These are phyloP conservation scores for Paramecium sonneborni DNA, from an alignment of 73 alveolate species.

Conservation along the genomic window DNA sequence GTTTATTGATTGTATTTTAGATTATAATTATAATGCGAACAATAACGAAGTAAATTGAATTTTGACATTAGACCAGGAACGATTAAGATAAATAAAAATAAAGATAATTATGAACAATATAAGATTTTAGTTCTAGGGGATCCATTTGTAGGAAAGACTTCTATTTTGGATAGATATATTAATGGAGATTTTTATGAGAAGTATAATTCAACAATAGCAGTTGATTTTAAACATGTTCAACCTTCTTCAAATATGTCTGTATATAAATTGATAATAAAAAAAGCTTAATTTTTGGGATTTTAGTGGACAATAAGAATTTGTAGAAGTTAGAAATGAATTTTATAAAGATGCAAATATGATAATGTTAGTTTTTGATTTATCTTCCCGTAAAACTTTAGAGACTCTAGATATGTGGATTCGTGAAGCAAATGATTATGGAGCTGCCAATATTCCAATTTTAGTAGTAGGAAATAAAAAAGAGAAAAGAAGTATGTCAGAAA, in stretches of 20 bases:
- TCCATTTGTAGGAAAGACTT: conserved; percentile 50
- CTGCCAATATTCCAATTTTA: neutral
- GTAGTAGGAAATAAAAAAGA: conserved; percentile 42
- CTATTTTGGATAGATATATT: conserved; percentile 39
- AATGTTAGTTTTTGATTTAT: conserved; percentile 69
- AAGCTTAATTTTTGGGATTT: conserved; percentile 74
- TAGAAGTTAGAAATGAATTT: conserved; percentile 80
- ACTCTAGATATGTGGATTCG: conserved; percentile 68
- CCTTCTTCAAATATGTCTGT: conserved; percentile 8
- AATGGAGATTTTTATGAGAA: conserved; percentile 38
- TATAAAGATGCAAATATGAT: conserved; percentile 72
- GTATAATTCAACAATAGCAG: conserved; percentile 58
- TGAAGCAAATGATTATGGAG: conserved; percentile 43
- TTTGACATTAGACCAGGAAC: neutral
- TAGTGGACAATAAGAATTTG: conserved; percentile 72
- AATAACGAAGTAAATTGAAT: neutral
- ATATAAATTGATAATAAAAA: neutral
- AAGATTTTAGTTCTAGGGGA: conserved; percentile 56
- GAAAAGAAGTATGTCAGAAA: neutral
- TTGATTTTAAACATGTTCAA: conserved; percentile 58
- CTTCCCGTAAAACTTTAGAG: conserved; percentile 67
- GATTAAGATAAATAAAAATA: neutral
- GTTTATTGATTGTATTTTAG: neutral
- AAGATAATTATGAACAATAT: conserved; percentile 9
- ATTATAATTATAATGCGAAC: neutral